These are phyloP conservation scores for Mycena floridula DNA, from an alignment of 768 basidiomycete species.

Conservation along the genomic window DNA sequence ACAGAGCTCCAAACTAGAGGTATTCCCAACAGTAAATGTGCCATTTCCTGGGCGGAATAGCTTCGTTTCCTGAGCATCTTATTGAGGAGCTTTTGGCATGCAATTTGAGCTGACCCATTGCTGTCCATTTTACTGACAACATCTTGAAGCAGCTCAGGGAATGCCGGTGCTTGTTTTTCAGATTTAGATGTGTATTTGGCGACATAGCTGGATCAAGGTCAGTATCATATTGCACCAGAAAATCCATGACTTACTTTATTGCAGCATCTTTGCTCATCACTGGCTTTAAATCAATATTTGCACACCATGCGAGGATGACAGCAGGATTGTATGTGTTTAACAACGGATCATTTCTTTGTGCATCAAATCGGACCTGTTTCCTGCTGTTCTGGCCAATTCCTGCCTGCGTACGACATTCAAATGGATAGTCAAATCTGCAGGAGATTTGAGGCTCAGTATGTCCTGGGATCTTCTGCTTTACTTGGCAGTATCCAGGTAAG, in stretches of 20 bases:
- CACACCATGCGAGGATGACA: neutral
- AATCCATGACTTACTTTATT: neutral
- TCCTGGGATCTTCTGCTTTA: neutral
- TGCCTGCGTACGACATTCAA: neutral
- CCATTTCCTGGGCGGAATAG: neutral
- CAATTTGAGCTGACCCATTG: neutral
- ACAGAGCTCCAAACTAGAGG: neutral
- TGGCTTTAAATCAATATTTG: neutral
- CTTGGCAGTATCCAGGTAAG: neutral
- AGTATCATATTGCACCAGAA: neutral
- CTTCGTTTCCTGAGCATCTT: neutral
- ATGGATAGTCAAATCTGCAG: neutral
- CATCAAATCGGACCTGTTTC: neutral
- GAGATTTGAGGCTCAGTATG: neutral
- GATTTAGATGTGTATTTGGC: neutral
- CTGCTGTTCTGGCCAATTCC: neutral
- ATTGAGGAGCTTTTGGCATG: neutral
- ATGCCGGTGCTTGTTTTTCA: neutral
- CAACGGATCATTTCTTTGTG: neutral
- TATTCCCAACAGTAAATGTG: neutral
- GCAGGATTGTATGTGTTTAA: neutral
- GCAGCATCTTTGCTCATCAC: neutral
- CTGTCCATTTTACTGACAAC: neutral
- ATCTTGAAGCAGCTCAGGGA: neutral
- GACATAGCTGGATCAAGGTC: neutral